Evolutionary conservation across 495 filamentous ascomycete genomes (phyloP), one percentile per base, ranked within the genome.

Genomic region (Parathielavia hyrcaniae): DNA sequence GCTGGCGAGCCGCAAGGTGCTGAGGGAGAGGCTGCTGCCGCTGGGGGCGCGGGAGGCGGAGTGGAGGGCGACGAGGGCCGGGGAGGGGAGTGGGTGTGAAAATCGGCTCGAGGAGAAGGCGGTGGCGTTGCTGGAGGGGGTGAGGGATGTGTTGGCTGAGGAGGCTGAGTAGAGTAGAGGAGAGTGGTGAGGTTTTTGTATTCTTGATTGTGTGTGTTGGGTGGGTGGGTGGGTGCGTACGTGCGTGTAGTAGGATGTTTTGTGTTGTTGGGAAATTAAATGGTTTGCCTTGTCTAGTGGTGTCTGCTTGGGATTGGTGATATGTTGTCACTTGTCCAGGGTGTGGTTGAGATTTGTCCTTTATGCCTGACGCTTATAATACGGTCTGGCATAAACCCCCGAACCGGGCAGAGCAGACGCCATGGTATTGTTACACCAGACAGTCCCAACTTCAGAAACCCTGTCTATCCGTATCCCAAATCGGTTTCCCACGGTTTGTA

Each of bases 81-180:
- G 32, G 0, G 50, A 57, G 8, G 71, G 61, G 2, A 67, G 65
- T 20, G 69, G 67, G 41, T 64, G 74, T 22, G 80, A 85, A 67
- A 90, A 76, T 63, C 73, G 75, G 61, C 71, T 93, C 54, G 89
- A 92, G 71, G 86, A 89, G 75, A 86, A 82, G 73, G 77, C 87
- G 16, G 76, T 90, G 17, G 71, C 62, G 48, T 83, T 90, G 70
- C 70, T 95, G 66, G 69, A 76, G 61, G 73, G 69, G 17, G 77
- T 82, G 23, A 69, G 75, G 64, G 73, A 73, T 58, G 79, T 82
- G 30, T 62, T 79, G 49, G 64, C 57, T 41, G 73, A 72, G 32
- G 74, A 71, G 44, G 58, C 68, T 50, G 75, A 75, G 64, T 68
- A 58, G 38, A 32, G 20, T 17, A 49, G 13, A 11, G 14, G 34